phyloP scores from a whole-genome alignment of 2,329 filamentous ascomycete species.

The Dendryphion nanum region DNA sequence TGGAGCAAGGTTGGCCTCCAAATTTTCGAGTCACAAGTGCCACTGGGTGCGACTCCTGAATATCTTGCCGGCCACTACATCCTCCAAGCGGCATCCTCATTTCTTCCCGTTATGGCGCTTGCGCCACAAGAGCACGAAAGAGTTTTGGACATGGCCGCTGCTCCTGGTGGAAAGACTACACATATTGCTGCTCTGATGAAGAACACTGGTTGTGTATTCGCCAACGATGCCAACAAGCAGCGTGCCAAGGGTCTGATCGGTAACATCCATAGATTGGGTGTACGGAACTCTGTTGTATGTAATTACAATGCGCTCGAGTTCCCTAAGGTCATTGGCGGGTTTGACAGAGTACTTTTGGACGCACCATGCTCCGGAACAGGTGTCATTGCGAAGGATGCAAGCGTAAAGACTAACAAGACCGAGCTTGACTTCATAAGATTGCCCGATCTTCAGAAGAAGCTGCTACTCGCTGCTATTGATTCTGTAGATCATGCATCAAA shows the following conservation, averaged over 20 bases:
- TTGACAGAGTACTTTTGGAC: constrained; percentile 91
- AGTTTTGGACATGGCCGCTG: constrained; percentile 90
- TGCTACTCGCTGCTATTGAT: constrained; percentile 90
- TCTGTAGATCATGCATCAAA: constrained; percentile 88
- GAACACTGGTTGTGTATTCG: constrained; percentile 93
- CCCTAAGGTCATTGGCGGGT: constrained; percentile 90
- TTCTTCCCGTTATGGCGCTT: constrained; percentile 95
- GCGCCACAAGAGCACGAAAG: constrained; percentile 91
- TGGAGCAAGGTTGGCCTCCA: constrained; percentile 98
- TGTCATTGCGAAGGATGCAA: constrained; percentile 94
- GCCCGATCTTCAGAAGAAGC: constrained; percentile 91
- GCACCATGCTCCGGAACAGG: constrained; percentile 95
- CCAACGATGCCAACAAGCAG: constrained; percentile 92
- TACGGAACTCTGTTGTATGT: constrained; percentile 91
- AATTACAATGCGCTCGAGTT: constrained; percentile 95
- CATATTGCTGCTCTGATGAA: constrained; percentile 97
- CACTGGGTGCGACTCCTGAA: constrained; percentile 91
- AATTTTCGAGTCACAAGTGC: constrained; percentile 85
- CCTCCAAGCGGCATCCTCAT: constrained; percentile 92
- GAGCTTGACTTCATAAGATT: constrained; percentile 91
- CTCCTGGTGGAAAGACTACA: constrained; percentile 93
- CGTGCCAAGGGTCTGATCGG: constrained; percentile 96
- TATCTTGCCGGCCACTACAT: constrained; percentile 98
- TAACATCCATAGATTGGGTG: constrained; percentile 89
- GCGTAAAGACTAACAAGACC: constrained; percentile 97